Base-by-base conservation (phyloP, 192 early-diverging fungal species). In the Backusella tarrabulga region DNA sequence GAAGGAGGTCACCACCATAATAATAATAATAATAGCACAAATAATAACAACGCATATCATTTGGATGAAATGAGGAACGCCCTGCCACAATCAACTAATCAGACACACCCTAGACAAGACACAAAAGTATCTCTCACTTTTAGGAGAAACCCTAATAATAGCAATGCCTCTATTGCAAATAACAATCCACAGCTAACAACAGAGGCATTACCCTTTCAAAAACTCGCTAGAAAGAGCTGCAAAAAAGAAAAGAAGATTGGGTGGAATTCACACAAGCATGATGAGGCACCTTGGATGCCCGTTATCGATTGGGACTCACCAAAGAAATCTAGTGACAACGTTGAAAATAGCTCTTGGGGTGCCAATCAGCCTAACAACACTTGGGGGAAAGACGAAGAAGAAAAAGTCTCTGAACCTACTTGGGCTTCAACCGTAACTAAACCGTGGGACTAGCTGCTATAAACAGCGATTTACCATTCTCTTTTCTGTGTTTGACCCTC, bases 241-340 rank as follows among this genome's bases (percentile, higher is more conserved):
- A 50, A 71, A 21, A 67, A 66, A 8, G 32, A 74, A 63, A 70
- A 73, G 35, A 68, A 38, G 7, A 36, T 79, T 19, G 77, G 77
- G 14, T 79, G 77, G 77, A 79, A 79, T 68, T 74, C 77, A 11
- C 77, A 79, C 54, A 74, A 70, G 42, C 66, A 69, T 35, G 72
- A 74, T 29, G 72, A 79, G 26, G 72, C 67, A 44, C 72, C 77
- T 63, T 79, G 77, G 77, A 52, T 69, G 21, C 77, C 77, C 11
- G 73, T 66, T 19, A 73, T 29, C 34, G 77, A 79, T 40, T 79
- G 77, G 77, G 72, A 74, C 4, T 74, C 71, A 1, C 6, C 15
- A 0, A 41, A 50, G 7, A 72, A 72, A 8, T 42, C 71, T 19
- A 40, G 26, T 46, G 42, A 12, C 34, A 9, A 21, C 6, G 19